phyloP scores from a whole-genome alignment of 164 flowering plant species.

The Litsea cubeba region DNA sequence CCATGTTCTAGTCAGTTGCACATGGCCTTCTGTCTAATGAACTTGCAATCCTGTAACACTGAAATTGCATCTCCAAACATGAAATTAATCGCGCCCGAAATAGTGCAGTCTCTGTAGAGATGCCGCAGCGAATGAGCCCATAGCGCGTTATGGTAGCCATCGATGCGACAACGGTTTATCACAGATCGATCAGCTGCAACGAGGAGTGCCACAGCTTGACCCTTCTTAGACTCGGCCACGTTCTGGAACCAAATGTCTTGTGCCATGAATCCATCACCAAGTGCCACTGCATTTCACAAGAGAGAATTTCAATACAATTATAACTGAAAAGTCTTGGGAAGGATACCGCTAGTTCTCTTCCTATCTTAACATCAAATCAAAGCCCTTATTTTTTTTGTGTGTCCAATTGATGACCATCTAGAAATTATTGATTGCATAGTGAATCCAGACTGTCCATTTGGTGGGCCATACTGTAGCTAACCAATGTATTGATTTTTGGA shows the following conservation, averaged over 20 bases:
- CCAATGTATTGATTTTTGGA: too few species aligned
- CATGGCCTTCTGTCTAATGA: slow-evolving; percentile 37
- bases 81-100: slow-evolving; percentile 50
- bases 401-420: too few species aligned
- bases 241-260: slow-evolving; percentile 46
- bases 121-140: slow-evolving; percentile 44
- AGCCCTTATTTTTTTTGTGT: too few species aligned
- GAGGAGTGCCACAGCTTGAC: slow-evolving; percentile 52
- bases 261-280: slow-evolving; percentile 49
- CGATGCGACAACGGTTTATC: slow-evolving; percentile 42
- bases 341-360: too few species aligned
- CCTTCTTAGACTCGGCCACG: slow-evolving; percentile 45
- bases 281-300: slow-evolving; percentile 32
- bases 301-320: too few species aligned
- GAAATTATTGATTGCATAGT: too few species aligned
- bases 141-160: slow-evolving; percentile 51
- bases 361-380: too few species aligned
- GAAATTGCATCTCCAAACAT: slow-evolving; percentile 50
- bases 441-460: too few species aligned
- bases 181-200: slow-evolving; percentile 39
- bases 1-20: slow-evolving; percentile 32
- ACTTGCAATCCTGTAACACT: slow-evolving; percentile 38
- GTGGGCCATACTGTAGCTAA: too few species aligned
- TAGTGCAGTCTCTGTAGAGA: slow-evolving; percentile 37
- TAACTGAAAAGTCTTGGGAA: too few species aligned